Evolutionary conservation across 2,329 filamentous ascomycete species (phyloP), one percentile per base, ranked within the genome.

Genomic region (Tolypocladium ophioglossoides): DNA sequence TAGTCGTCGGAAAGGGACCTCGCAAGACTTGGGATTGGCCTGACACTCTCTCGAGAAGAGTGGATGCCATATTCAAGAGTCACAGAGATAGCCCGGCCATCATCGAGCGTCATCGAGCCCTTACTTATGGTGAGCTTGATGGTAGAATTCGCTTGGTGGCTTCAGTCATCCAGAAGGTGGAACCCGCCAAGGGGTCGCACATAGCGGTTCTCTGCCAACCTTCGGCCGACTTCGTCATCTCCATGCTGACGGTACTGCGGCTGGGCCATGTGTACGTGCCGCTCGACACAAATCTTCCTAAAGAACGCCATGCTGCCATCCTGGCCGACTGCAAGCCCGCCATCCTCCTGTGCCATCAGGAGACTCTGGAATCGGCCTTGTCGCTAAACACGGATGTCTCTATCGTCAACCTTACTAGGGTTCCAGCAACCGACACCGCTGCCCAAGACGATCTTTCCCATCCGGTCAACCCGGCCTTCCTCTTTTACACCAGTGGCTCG

Each of bases 211-310:
- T 75, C 35, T 69, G 71, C 37, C 55, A 74, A 7, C 67, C 76
- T 0, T 58, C 61, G 0, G 53, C 60, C 0, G 66, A 74, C 35
- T 69, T 61, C 58, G 59, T 72, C 6, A 63, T 54, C 40, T 70
- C 68, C 0, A 56, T 77, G 46, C 64, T 77, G 3, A 75, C 71
- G 9, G 72, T 77, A 40, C 57, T 68, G 52, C 62, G 66, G 0
- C 51, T 72, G 14, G 74, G 74, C 1, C 66, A 62, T 9, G 59
- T 68, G 1, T 73, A 72, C 38, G 63, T 75, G 5, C 72, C 72
- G 3, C 61, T 54, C 12, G 52, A 53, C 34, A 38, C 46, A 6
- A 49, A 37, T 37, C 41, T 49, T 11, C 34, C 46, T 7, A 37
- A 30, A 6, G 44, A 47, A 47, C 44, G 44, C 4, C 44, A 47